phyloP scores from a whole-genome alignment of 345 rosid species.

The Arabidopsis arenosa region DNA sequence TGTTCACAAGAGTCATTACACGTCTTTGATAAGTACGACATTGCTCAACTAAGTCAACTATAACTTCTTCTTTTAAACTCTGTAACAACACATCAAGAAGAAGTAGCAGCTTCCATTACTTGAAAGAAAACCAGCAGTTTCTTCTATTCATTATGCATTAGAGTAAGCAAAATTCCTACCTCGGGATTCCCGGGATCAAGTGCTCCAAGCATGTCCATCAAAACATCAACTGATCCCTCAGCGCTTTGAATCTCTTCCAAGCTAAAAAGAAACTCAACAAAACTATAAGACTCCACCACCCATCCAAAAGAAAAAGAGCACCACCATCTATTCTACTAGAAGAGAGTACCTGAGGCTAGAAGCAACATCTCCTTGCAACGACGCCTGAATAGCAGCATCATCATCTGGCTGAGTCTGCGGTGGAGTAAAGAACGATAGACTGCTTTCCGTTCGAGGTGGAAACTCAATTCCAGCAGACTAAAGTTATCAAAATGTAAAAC shows the following conservation, averaged over 20 bases:
- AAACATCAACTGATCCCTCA: slow-evolving; percentile 66
- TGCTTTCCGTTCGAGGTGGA: slow-evolving; percentile 82
- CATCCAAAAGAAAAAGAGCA: not conserved
- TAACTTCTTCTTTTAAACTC: slow-evolving; percentile 84
- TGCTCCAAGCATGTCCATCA: slow-evolving; percentile 85
- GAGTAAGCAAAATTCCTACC: slow-evolving; percentile 49
- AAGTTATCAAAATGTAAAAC: slow-evolving; percentile 7
- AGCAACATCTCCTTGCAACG: slow-evolving; percentile 79
- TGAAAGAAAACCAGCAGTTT: slow-evolving; percentile 5
- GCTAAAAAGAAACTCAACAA: slow-evolving; percentile 50
- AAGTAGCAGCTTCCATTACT: slow-evolving; percentile 25
- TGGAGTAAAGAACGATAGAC: slow-evolving; percentile 83
- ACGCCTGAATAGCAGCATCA: slow-evolving; percentile 86
- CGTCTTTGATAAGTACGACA: slow-evolving; percentile 83
- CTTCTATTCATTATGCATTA: slow-evolving; percentile 1
- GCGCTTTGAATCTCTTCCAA: slow-evolving; percentile 80
- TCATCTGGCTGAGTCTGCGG: slow-evolving; percentile 86
- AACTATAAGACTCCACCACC: not conserved
- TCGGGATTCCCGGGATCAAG: slow-evolving; percentile 70
- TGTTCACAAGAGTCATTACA: slow-evolving; percentile 76
- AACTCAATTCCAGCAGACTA: slow-evolving; percentile 89
- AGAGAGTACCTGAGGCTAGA: slow-evolving; percentile 75
- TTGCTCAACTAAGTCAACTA: slow-evolving; percentile 88
- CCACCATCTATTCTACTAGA: slow-evolving; percentile 5
- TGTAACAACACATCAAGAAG: slow-evolving; percentile 45